Evolutionary conservation across 1,284 basidiomycete genomes (phyloP), one percentile per base, ranked within the genome.

Genomic region (Ceratobasidium papillatum): DNA sequence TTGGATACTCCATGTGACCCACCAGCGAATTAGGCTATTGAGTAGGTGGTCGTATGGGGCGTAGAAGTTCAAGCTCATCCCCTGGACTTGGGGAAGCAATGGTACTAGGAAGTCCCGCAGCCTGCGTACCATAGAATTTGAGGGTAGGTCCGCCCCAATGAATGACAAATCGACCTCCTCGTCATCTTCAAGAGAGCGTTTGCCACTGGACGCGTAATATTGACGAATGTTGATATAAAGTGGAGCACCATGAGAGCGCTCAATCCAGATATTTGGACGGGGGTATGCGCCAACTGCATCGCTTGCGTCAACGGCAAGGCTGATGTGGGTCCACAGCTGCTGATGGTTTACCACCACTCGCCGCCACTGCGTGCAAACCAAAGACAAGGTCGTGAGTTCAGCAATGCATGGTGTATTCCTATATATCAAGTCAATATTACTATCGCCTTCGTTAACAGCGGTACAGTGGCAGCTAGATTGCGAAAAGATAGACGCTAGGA

Each of bases 271-370:
- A 11, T 32, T 19, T 14, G 52, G 30, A 19, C 27, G 17, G 52
- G 30, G 25, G 34, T 56, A 32, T 1, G 12, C n/a, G 52, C 34
- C 14, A 5, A 5, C 30, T 14, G 12, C 30, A 22, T 32, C 52
- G 14, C 52, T 11, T 5, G 27, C n/a, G 27, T 32, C 7, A 7
- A 19, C 52, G 5, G 14, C 25, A 25, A 64, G 43, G 27, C 47
- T 43, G 22, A 64, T 64, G 17, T 64, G 62, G 9, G 62, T 30
- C 62, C 62, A 64, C 14, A 64, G 62, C 3, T n/a, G 25, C 5
- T 19, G n/a, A 17, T 41, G 43, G 12, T 47, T 43, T 1, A 64
- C 17, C 3, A 25, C 62, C 12, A 64, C 27, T 9, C 47, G 34
- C 3, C 43, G 41, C 62, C 62, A 64, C n/a, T 47, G 43, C 17